Evolutionary conservation across 2,329 filamentous ascomycete species (phyloP).

Genomic region (Alternaria angustiovoidea): DNA sequence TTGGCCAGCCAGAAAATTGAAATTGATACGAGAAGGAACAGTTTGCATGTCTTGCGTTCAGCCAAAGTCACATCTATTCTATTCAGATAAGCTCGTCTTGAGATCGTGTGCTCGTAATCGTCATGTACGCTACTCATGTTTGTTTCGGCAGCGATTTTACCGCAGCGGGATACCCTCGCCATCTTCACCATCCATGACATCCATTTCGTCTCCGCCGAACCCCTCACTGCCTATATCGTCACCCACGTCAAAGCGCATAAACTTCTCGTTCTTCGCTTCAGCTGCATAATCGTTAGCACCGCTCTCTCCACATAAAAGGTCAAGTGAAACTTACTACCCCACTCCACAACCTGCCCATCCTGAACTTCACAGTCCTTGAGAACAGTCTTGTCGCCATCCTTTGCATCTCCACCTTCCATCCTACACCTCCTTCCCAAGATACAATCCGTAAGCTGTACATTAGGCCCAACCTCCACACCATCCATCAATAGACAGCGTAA

Average conservation of each 20-base stretch:
- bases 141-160: not conserved
- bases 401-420: conserved; percentile 77
- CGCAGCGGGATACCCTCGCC: conserved; percentile 16
- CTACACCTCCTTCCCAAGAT: conserved; percentile 82
- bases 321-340: conserved; percentile 62
- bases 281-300: conserved; percentile 36
- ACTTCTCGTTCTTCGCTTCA: conserved; percentile 69
- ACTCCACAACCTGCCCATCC: conserved; percentile 81
- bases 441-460: conserved; percentile 85
- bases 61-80: not conserved
- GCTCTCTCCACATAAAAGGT: not conserved
- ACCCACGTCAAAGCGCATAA: conserved; percentile 60
- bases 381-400: conserved; percentile 55
- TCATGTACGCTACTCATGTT: not conserved
- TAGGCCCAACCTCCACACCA: conserved; percentile 82
- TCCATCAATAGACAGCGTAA: conserved; percentile 94
- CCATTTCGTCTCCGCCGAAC: conserved; percentile 28
- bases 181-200: conserved; percentile 6
- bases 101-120: not conserved
- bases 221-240: conserved; percentile 50
- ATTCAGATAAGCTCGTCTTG: not conserved
- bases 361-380: conserved; percentile 92
- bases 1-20: not conserved
- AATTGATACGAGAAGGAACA: not conserved
- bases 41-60: not conserved